Conservation (phyloP, 2,329 filamentous ascomycete species). For the Epicoccum sorghinum region DNA sequence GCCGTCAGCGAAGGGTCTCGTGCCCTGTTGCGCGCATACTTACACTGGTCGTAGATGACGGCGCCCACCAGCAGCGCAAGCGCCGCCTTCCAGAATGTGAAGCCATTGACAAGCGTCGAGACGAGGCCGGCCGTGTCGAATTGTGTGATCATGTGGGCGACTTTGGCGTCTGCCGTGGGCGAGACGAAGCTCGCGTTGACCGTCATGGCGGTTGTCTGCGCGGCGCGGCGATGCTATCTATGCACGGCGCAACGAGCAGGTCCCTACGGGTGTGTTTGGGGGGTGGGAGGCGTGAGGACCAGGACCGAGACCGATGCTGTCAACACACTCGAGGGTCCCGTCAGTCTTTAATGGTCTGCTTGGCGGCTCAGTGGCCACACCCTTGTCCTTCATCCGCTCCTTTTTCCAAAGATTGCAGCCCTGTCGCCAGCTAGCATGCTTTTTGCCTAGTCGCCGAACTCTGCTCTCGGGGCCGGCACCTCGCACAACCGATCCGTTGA, state of each 20-base stretch:
- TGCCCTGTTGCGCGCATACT: conserved; percentile 46
- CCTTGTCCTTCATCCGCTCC: conserved; percentile 12
- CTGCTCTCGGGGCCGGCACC: not conserved
- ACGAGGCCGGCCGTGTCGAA: conserved; percentile 41
- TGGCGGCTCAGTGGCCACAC: conserved; percentile 8
- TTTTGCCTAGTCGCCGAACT: conserved; percentile 17
- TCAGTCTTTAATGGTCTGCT: conserved; percentile 18
- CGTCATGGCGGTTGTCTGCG: conserved; percentile 31
- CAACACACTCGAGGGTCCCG: conserved; percentile 9
- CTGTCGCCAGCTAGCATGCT: conserved; percentile 5
- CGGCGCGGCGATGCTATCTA: not conserved
- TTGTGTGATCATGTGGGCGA: conserved; percentile 38
- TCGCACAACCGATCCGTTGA: not conserved
- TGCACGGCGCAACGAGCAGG: conserved; percentile 1
- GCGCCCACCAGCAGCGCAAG: conserved; percentile 74
- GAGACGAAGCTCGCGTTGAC: conserved; percentile 49
- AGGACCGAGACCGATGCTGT: conserved; percentile 7
- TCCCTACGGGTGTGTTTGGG: not conserved
- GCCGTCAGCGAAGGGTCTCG: conserved; percentile 28
- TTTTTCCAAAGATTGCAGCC: conserved; percentile 10
- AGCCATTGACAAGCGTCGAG: conserved; percentile 37
- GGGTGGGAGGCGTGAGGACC: conserved; percentile 4
- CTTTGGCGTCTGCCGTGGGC: conserved; percentile 48
- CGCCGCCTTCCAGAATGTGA: conserved; percentile 37
- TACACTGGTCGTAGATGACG: conserved; percentile 89